Base-by-base conservation (phyloP, 345 rosid genomes). In the Lagerstroemia speciosa region DNA sequence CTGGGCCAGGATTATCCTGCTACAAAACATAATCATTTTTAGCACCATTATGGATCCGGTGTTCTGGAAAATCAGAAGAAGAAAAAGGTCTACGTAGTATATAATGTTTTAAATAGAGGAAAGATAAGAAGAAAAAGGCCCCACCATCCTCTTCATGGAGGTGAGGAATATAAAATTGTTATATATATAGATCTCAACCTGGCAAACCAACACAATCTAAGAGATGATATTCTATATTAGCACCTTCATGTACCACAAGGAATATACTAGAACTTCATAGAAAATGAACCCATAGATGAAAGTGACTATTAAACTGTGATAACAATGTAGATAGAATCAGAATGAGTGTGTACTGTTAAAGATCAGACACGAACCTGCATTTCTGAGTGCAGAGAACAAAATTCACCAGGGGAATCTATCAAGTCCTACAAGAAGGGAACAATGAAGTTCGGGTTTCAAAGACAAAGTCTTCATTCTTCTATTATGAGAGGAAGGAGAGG, bases 1-100 rank as follows among this genome's bases (percentile, higher is more conserved):
- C 65, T 8, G 71, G 37, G 69, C 77, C 80, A 71, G 66, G 64
- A 72, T 72, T 68, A 68, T 75, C 69, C 38, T 36, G 8, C 38
- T 36, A 36, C 92, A 52, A 20, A n/a, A n/a, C n/a, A n/a, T n/a
- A n/a, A n/a, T n/a, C n/a, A n/a, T n/a, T 36, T 36, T 4, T 2
- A 36, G 5, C 8, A 36, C 38, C 5, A 36, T 9, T 4, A 36
- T 4, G 38, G 38, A 36, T 36, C 8, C 38, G 38, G 8, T 36
- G 38, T 4, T 9, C 8, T 36, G 8, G 8, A 9, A 36, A 9
- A 9, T 4, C 5, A 36, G 8, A 9, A 36, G 38, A 36, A 4
- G 38, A 9, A 36, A 36, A 36, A 9, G 5, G 8, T 36, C 38
- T 4, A 36, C 5, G 8, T 36, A 36, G 8, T 36, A 36, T 4